A percentile compares a stretch with the other conserved stretches of the same genome.
Evolutionary conservation across 176 grass and related monocot species (phyloP).

Genomic region (Oryza meridionalis): DNA sequence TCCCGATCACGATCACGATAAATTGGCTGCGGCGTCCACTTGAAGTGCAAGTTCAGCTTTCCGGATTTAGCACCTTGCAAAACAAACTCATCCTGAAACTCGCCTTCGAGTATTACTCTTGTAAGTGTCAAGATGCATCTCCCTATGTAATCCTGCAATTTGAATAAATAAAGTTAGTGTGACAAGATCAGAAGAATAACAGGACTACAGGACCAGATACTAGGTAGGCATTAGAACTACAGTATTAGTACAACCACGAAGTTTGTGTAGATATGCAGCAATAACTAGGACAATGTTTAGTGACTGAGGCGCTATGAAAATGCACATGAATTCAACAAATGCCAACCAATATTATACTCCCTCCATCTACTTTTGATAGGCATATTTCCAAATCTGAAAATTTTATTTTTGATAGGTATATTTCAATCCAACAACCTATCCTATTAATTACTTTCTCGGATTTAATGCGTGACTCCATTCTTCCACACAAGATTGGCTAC

Average conservation of each 20-base stretch:
- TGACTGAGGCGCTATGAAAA: not conserved
- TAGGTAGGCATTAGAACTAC: not conserved
- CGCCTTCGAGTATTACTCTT: conserved; percentile 80
- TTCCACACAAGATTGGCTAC: no score
- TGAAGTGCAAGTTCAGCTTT: conserved; percentile 83
- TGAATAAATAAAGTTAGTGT: conserved; percentile 6
- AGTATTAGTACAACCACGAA: not conserved
- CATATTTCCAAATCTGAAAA: no score
- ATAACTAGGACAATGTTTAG: not conserved
- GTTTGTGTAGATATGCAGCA: not conserved
- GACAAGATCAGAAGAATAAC: conserved; percentile 16
- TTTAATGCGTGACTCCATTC: no score
- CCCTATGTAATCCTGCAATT: conserved; percentile 79
- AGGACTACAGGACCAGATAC: not conserved
- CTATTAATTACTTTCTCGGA: no score
- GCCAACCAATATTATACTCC: not conserved
- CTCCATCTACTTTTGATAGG: no score
- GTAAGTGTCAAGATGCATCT: conserved; percentile 98
- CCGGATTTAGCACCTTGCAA: conserved; percentile 97
- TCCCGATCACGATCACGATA: conserved; percentile 72
- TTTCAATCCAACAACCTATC: no score
- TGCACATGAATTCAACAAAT: not conserved
- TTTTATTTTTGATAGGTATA: no score
- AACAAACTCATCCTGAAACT: conserved; percentile 71
- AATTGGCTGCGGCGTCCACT: conserved; percentile 86